Percentiles rank a stretch among this genome's conserved stretches.
Evolutionary conservation across 768 basidiomycete genomes (phyloP).

Genomic region (Psilocybe cyanescens): DNA sequence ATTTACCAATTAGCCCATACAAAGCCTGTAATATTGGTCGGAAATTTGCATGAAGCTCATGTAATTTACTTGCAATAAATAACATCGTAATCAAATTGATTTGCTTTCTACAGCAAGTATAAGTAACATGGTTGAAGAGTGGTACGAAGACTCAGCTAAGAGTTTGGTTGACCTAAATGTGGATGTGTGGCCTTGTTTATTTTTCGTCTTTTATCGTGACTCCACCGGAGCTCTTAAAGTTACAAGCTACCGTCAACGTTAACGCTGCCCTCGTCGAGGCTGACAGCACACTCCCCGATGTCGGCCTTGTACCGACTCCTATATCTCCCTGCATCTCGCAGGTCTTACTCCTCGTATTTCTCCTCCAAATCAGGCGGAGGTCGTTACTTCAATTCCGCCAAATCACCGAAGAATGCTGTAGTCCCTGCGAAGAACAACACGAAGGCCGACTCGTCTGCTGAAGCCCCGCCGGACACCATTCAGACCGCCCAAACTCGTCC

Average conservation of each 20-base stretch:
- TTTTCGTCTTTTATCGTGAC: constrained; percentile 20
- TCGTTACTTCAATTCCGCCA: constrained; percentile 76
- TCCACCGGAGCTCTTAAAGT: constrained; percentile 15
- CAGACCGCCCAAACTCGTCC: constrained; percentile 5
- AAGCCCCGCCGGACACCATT: constrained; percentile 17
- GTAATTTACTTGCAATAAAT: too few relatives aligned
- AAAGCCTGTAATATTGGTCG: too few relatives aligned
- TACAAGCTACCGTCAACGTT: constrained; percentile 16
- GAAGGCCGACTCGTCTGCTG: constrained; percentile 21
- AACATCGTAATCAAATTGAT: too few relatives aligned
- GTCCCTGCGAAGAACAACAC: constrained; percentile 34
- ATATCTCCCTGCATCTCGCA: constrained; percentile 49
- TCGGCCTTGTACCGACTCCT: constrained; percentile 55
- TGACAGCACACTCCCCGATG: constrained; percentile 37
- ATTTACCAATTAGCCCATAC: too few relatives aligned
- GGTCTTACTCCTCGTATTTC: constrained; percentile 80
- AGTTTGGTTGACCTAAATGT: too few relatives aligned
- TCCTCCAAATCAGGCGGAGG: constrained; percentile 78
- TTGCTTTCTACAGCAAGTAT: too few relatives aligned
- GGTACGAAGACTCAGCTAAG: too few relatives aligned
- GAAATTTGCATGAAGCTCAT: too few relatives aligned
- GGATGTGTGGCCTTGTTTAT: constrained; percentile 17
- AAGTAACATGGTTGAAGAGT: too few relatives aligned
- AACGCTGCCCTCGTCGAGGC: constrained; percentile 14
- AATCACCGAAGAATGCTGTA: constrained; percentile 58